phyloP scores from a whole-genome alignment of 2,329 filamentous ascomycete species.

The Diaporthe ampelina region DNA sequence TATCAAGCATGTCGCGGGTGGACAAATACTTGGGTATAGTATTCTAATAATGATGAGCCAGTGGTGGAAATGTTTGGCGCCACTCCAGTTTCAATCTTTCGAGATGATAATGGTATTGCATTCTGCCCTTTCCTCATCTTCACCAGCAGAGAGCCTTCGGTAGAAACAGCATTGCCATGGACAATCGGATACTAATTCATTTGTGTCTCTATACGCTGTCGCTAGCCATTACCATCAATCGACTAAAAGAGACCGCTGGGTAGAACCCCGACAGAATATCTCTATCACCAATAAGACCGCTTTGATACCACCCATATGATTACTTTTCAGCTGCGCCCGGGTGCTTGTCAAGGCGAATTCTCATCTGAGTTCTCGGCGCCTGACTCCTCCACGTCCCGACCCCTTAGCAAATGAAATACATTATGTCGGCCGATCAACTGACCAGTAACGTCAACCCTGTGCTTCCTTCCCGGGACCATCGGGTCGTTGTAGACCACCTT shows the following conservation, averaged over 20 bases:
- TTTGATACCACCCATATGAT: background rate
- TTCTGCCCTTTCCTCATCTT: background rate
- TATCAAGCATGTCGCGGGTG: conserved; percentile 10
- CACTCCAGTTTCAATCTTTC: background rate
- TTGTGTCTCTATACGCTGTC: background rate
- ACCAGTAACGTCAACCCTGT: background rate
- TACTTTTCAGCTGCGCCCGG: background rate
- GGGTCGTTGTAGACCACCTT: background rate
- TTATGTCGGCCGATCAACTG: conserved; percentile 17
- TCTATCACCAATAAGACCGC: background rate
- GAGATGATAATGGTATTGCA: background rate
- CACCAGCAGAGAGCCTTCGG: background rate
- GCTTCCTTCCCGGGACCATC: background rate
- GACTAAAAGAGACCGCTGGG: background rate
- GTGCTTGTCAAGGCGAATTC: background rate
- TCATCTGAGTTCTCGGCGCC: background rate
- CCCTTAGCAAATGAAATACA: background rate
- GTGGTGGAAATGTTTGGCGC: background rate
- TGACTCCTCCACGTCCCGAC: background rate
- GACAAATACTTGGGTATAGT: conserved; percentile 9
- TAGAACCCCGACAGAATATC: background rate
- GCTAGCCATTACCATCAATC: background rate
- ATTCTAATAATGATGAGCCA: conserved; percentile 24
- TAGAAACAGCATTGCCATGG: background rate
- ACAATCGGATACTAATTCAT: background rate